Conservation (phyloP, 2,329 filamentous ascomycete species). For the Magnaporthiopsis poae region DNA sequence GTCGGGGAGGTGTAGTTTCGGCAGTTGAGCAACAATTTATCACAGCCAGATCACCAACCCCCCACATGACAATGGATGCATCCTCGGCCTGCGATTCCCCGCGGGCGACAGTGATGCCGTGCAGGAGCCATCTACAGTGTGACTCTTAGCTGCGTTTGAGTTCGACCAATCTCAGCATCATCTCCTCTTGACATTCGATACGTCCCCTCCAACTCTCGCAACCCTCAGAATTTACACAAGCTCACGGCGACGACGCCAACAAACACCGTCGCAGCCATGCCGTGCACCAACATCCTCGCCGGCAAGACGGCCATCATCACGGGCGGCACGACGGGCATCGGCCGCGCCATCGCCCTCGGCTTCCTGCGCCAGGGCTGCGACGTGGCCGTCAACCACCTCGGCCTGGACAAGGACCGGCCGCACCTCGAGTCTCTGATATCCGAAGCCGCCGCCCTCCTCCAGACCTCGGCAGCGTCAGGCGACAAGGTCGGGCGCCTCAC, state of each 20-base stretch:
- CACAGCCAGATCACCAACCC: background rate
- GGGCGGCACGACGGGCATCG: conserved; percentile 77
- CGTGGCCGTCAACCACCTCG: conserved; percentile 74
- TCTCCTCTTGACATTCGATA: background rate
- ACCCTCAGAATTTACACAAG: no score
- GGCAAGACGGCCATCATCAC: conserved; percentile 79
- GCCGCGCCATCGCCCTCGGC: conserved; percentile 71
- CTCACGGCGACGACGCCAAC: no score
- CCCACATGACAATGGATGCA: background rate
- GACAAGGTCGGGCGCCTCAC: conserved; percentile 48
- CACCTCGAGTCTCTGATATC: conserved; percentile 45
- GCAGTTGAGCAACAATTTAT: background rate
- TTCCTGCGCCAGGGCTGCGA: conserved; percentile 69
- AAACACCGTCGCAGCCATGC: conserved; percentile 23
- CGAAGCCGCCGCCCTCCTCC: conserved; percentile 37
- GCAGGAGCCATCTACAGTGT: background rate
- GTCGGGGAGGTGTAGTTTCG: background rate
- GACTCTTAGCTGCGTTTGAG: no score
- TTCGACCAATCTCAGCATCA: no score
- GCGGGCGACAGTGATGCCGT: background rate
- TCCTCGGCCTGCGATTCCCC: background rate
- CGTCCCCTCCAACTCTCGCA: no score
- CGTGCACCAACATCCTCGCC: conserved; percentile 45
- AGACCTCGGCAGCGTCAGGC: conserved; percentile 21
- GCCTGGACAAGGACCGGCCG: conserved; percentile 38